Conservation (phyloP, 1,284 basidiomycete species). For the Cerioporus squamosus region DNA sequence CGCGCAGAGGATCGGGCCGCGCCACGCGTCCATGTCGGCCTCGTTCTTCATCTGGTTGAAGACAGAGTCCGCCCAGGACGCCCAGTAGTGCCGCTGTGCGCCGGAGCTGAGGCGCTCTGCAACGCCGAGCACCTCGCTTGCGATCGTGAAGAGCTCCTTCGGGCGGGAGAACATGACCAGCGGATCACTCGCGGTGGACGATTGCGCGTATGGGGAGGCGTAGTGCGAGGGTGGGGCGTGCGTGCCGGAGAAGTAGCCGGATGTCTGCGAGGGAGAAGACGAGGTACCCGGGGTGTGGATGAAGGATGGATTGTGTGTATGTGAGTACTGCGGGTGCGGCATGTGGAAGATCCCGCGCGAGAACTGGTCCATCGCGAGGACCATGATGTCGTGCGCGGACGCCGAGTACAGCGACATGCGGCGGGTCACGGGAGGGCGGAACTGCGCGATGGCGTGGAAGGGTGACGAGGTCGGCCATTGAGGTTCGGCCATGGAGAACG, state of each 20-base stretch:
- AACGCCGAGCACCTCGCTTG: slow-evolving; percentile 60
- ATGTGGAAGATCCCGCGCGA: slow-evolving; percentile 70
- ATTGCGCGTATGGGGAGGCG: slow-evolving; percentile 8
- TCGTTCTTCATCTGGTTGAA: slow-evolving; percentile 67
- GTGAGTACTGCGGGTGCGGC: slow-evolving; percentile 53
- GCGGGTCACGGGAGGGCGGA: slow-evolving; percentile 55
- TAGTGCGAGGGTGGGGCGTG: slow-evolving; percentile 16
- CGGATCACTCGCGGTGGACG: neutral
- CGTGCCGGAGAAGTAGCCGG: slow-evolving; percentile 15
- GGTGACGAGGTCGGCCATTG: slow-evolving; percentile 56
- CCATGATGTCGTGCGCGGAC: slow-evolving; percentile 54
- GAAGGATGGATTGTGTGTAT: slow-evolving; percentile 30
- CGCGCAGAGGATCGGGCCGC: slow-evolving; percentile 47
- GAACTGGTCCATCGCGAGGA: slow-evolving; percentile 69
- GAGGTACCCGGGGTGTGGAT: slow-evolving; percentile 15
- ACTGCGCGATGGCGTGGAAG: slow-evolving; percentile 54
- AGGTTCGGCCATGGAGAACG: slow-evolving; percentile 43
- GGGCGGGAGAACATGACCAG: slow-evolving; percentile 52
- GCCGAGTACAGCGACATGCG: slow-evolving; percentile 50
- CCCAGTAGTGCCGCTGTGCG: slow-evolving; percentile 56
- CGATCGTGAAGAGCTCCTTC: slow-evolving; percentile 63
- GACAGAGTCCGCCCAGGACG: slow-evolving; percentile 60
- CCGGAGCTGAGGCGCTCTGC: slow-evolving; percentile 54
- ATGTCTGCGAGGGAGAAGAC: slow-evolving; percentile 11
- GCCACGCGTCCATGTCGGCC: slow-evolving; percentile 51